Evolutionary conservation across 2,329 filamentous ascomycete genomes (phyloP).

Genomic region (Ophiocordyceps polyrhachis-furcata): DNA sequence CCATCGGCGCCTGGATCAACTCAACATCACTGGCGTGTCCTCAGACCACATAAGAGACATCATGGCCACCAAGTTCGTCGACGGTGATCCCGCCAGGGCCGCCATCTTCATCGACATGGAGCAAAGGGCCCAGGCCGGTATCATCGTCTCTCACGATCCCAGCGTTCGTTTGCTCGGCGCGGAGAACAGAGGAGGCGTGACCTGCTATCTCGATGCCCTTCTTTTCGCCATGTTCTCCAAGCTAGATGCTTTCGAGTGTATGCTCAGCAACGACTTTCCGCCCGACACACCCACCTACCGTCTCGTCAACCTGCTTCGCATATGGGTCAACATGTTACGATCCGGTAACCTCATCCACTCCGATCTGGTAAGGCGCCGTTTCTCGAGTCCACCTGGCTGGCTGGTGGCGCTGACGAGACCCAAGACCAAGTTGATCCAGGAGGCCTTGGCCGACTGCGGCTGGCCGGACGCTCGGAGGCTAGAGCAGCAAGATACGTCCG

Average conservation of each 20-base stretch:
- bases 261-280: conserved; percentile 62
- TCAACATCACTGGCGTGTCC: conserved; percentile 26
- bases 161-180: conserved; percentile 60
- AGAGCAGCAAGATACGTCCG: conserved; percentile 88
- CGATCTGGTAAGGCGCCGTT: conserved; percentile 46
- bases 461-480: conserved; percentile 64
- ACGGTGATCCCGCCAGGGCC: conserved; percentile 54
- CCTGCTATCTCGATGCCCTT: conserved; percentile 85
- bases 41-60: conserved; percentile 38
- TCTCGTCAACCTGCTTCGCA: conserved; percentile 56
- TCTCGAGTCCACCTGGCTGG: not conserved
- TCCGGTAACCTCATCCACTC: conserved; percentile 69
- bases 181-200: conserved; percentile 68
- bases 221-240: conserved; percentile 93
- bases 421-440: conserved; percentile 66
- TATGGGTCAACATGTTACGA: conserved; percentile 88
- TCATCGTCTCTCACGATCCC: conserved; percentile 57
- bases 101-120: conserved; percentile 61
- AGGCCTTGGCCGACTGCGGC: conserved; percentile 65
- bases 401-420: conserved; percentile 3
- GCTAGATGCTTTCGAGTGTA: conserved; percentile 78
- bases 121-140: conserved; percentile 63
- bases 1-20: conserved; percentile 19
- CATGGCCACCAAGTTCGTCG: conserved; percentile 43
- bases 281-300: conserved; percentile 48